Evolutionary conservation across 106 monocot species (phyloP).

Genomic region (Iris macrosiphon): DNA sequence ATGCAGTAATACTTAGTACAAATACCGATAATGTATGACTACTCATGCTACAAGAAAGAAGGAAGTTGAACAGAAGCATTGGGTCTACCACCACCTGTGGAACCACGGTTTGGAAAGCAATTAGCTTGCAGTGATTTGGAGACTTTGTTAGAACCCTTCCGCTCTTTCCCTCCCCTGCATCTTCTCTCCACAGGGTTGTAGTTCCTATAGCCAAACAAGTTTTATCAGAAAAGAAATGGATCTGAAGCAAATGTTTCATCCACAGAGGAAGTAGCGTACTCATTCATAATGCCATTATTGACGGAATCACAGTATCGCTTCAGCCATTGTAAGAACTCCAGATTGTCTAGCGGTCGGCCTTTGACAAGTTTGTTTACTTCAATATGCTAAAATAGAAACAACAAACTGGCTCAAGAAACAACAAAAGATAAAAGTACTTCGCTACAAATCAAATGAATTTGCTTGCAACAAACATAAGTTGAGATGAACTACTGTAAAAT

Average conservation of each 20-base stretch:
- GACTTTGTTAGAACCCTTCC: slow-evolving; percentile 25
- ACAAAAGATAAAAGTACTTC: not conserved
- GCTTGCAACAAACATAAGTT: no score
- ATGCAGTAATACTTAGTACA: not conserved
- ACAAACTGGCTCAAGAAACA: not conserved
- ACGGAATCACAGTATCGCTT: slow-evolving; percentile 87
- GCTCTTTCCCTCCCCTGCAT: slow-evolving; percentile 69
- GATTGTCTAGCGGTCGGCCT: slow-evolving; percentile 83
- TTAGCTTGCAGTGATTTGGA: slow-evolving; percentile 67
- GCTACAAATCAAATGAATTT: no score
- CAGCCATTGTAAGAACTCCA: slow-evolving; percentile 93
- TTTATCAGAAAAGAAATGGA: not conserved
- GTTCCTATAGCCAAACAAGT: slow-evolving; percentile 34
- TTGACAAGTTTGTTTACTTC: slow-evolving; percentile 92
- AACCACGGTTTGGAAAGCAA: slow-evolving; percentile 21
- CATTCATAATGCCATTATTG: slow-evolving; percentile 82
- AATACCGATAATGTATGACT: not conserved
- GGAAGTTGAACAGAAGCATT: not conserved
- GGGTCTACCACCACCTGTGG: slow-evolving; percentile 22
- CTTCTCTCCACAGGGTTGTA: slow-evolving; percentile 89
- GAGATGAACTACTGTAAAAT: no score
- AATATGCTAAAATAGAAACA: slow-evolving; percentile 44
- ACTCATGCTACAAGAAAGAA: not conserved
- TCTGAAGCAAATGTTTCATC: not conserved
- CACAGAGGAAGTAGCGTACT: slow-evolving; percentile 35